Base-by-base conservation (phyloP, 2,329 filamentous ascomycete species). In the Claviceps quebecensis region DNA sequence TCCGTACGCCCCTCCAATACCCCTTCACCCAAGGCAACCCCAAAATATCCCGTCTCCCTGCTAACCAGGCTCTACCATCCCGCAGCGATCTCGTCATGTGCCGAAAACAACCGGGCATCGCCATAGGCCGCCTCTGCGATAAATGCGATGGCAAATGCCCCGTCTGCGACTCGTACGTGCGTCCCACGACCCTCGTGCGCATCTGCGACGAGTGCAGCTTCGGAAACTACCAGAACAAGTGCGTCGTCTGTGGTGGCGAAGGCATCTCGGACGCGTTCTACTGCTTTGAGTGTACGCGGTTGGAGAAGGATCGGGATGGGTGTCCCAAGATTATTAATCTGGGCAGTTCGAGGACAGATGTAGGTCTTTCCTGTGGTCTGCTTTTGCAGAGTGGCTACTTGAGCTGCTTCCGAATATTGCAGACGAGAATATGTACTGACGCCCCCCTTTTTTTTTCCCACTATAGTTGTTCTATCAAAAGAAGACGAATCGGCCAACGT, bases 191-290 rank as follows among this genome's bases (percentile, higher is more conserved):
- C 8, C 84, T 97, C 52, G 93, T 95, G 55, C 88, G 91, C 64
- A 97, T 98, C 73, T 98, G 93, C 76, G 93, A 98, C 74, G 93
- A 98, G 73, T 98, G 93, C 77, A 90, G 87, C 67, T 98, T 98
- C 69, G 93, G 93, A 65, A 98, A 98, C 77, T 98, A 96, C 75
- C 93, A 97, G 73, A 98, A 98, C 75, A 98, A 98, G 71, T 98
- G 93, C 67, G 89, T 98, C 59, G 93, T 98, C 44, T 98, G 93
- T 70, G 93, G 93, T 67, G 93, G 93, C 61, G 93, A 97, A 72
- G 93, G 93, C 34, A 98, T 98, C 67, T 93, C 86, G 37, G 93
- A 98, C 67, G 93, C 93, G 48, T 97, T 97, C 70, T 98, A 98
- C 74, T 98, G 93, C 75, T 97, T 97, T 65, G 93, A 98, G 71